Conservation (phyloP, 345 rosid species). For the Citrus inodora region DNA sequence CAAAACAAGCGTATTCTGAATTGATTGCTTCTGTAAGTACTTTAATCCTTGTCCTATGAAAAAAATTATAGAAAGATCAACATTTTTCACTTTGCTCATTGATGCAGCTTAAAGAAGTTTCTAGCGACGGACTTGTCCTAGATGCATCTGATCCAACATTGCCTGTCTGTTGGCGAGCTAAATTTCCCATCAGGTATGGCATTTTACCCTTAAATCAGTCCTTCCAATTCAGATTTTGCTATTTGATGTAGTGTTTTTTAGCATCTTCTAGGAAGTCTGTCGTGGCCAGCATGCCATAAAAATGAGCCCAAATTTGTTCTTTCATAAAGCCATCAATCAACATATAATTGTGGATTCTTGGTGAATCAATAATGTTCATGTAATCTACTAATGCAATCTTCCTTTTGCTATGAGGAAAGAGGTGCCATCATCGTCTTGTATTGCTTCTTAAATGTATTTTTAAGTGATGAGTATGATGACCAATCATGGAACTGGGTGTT, state of each 20-base stretch:
- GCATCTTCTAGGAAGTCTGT: not conserved
- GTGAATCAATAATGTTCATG: not conserved
- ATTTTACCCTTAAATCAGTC: not conserved
- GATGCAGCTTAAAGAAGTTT: slow-evolving; percentile 57
- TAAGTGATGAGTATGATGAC: not conserved
- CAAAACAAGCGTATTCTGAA: slow-evolving; percentile 62
- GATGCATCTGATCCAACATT: slow-evolving; percentile 64
- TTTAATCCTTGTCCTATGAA: not conserved
- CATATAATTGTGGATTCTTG: not conserved
- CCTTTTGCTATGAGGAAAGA: not conserved
- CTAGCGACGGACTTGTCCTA: slow-evolving; percentile 38
- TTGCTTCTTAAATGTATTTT: not conserved
- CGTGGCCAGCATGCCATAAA: not conserved
- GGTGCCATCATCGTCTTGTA: not conserved
- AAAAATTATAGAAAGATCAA: not conserved
- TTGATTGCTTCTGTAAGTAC: slow-evolving; percentile 69
- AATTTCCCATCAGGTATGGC: slow-evolving; percentile 57
- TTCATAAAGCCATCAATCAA: not conserved
- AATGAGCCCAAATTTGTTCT: not conserved
- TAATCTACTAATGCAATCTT: not conserved
- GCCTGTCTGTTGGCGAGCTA: slow-evolving; percentile 75
- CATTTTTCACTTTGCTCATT: slow-evolving; percentile 1
- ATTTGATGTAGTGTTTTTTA: not conserved
- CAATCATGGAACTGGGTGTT: not conserved
- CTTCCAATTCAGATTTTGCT: not conserved